These are phyloP conservation scores for Arachis stenosperma DNA, from an alignment of 306 rosid species.

Conservation along the genomic window DNA sequence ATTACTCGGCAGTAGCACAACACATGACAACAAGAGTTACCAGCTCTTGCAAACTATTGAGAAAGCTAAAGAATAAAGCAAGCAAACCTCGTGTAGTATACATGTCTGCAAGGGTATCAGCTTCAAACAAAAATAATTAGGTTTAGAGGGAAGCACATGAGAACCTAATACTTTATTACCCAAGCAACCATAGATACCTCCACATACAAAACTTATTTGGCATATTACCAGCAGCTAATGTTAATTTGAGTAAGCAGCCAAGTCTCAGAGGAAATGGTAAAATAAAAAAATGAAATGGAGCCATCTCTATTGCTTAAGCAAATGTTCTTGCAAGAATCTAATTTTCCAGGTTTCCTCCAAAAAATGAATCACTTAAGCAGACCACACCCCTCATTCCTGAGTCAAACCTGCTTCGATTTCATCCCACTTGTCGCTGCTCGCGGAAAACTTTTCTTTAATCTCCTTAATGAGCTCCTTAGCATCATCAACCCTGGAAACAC, in stretches of 20 bases:
- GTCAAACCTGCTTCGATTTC: conserved; percentile 73
- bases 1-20: too few relatives aligned
- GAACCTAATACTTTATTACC: conserved; percentile 31
- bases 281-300: conserved; percentile 21
- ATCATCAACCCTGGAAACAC: conserved; percentile 56
- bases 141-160: conserved; percentile 1
- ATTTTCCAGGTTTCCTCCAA: conserved; percentile 16
- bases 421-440: conserved; percentile 61
- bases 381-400: conserved; percentile 39
- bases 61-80: conserved; percentile 1
- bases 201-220: conserved; percentile 13
- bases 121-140: background rate
- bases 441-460: conserved; percentile 65
- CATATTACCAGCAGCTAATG: conserved; percentile 11
- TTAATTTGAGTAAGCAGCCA: conserved; percentile 19
- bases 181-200: conserved; percentile 9
- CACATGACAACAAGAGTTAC: background rate
- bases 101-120: conserved; percentile 14
- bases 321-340: conserved; percentile 11
- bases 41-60: conserved; percentile 3
- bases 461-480: conserved; percentile 63
- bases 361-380: conserved; percentile 2
- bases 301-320: conserved; percentile 3
- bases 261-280: conserved; percentile 11
- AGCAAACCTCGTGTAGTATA: conserved; percentile 24